Percentiles rank a stretch among this genome's conserved stretches.
These are phyloP conservation scores for Glomus cerebriforme DNA, from an alignment of 192 early-diverging fungal species.

Conservation along the genomic window DNA sequence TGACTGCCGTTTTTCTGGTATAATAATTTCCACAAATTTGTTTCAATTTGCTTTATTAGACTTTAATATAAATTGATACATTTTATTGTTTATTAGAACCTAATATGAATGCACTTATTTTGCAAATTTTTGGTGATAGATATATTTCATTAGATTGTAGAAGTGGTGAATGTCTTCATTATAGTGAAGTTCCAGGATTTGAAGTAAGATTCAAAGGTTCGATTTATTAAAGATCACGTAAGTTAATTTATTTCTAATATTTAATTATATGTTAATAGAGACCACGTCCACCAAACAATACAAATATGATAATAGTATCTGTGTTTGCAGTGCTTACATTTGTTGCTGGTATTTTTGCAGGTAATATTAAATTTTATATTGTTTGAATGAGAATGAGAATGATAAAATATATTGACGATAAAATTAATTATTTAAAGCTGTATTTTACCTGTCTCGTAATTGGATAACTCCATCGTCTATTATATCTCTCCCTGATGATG, in stretches of 20 bases:
- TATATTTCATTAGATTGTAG: slow-evolving; percentile 77
- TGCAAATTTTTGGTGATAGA: slow-evolving; percentile 77
- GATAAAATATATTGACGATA: background rate
- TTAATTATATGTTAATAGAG: slow-evolving; percentile 42
- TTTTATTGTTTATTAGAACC: slow-evolving; percentile 52
- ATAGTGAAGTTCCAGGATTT: slow-evolving; percentile 83
- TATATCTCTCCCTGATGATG: slow-evolving; percentile 52
- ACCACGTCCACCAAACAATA: slow-evolving; percentile 45
- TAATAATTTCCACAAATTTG: background rate
- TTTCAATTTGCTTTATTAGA: slow-evolving; percentile 39
- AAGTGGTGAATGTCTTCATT: slow-evolving; percentile 87
- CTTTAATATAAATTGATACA: background rate
- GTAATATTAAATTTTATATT: slow-evolving; percentile 9
- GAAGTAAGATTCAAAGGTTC: slow-evolving; percentile 24
- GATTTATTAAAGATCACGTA: background rate
- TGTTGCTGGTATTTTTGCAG: slow-evolving; percentile 38
- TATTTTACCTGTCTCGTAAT: slow-evolving; percentile 17
- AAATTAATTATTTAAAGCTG: background rate
- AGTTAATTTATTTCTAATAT: background rate
- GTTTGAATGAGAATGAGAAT: background rate
- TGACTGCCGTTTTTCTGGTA: slow-evolving; percentile 57
- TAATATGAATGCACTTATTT: slow-evolving; percentile 84
- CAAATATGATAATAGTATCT: slow-evolving; percentile 42
- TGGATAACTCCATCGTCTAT: slow-evolving; percentile 25
- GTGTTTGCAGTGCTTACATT: slow-evolving; percentile 43